Evolutionary conservation across 2,329 filamentous ascomycete species (phyloP).

Genomic region (Shiraia bambusicola): DNA sequence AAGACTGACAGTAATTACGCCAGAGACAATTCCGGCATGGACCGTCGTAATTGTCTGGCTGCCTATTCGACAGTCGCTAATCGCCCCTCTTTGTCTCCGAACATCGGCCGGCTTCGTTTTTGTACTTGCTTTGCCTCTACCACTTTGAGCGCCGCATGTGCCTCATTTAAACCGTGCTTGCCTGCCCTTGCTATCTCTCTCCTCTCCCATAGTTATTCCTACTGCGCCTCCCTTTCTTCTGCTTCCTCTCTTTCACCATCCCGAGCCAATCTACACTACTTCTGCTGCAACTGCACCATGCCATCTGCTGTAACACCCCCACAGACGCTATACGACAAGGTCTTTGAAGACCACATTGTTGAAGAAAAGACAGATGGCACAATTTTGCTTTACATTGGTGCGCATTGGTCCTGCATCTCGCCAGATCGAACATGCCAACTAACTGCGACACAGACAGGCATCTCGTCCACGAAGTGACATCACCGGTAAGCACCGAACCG

Average conservation of each 20-base stretch:
- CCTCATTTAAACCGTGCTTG: constrained; percentile 26
- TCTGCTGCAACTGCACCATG: constrained; percentile 59
- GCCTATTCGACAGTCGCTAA: constrained; percentile 24
- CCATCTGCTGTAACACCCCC: constrained; percentile 71
- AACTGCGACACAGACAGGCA: constrained; percentile 69
- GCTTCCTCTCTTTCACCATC: not conserved
- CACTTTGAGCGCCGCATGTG: constrained; percentile 27
- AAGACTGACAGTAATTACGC: no score
- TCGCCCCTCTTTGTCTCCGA: constrained; percentile 29
- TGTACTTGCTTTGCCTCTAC: constrained; percentile 29
- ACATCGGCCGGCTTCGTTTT: constrained; percentile 33
- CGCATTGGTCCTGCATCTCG: constrained; percentile 30
- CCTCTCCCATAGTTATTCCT: constrained; percentile 1
- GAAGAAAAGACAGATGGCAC: constrained; percentile 95
- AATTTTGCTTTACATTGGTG: constrained; percentile 89
- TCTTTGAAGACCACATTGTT: constrained; percentile 90
- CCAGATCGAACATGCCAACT: constrained; percentile 12
- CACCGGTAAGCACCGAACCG: constrained; percentile 63
- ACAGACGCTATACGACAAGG: constrained; percentile 95
- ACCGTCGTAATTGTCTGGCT: constrained; percentile 27
- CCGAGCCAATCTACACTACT: constrained; percentile 7
- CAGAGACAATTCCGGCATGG: constrained; percentile 10
- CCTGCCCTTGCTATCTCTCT: constrained; percentile 7
- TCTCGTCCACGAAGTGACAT: constrained; percentile 97
- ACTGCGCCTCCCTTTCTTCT: constrained; percentile 1